Evolutionary conservation across 371 early-diverging fungal genomes (phyloP).

Genomic region (Mucor piriformis): DNA sequence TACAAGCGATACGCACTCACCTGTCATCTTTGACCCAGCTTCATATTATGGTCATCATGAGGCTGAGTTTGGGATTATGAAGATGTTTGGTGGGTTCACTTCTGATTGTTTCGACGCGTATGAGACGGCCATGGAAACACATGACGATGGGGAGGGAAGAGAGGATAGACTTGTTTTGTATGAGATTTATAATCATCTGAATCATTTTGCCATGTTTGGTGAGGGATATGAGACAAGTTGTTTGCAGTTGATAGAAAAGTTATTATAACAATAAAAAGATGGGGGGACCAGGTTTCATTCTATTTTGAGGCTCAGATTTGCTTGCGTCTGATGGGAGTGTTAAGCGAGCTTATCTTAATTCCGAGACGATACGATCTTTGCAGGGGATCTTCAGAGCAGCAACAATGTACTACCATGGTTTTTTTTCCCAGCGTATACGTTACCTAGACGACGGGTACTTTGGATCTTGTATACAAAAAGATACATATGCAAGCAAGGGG

Average conservation of each 20-base stretch:
- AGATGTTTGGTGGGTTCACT: slow-evolving; percentile 38
- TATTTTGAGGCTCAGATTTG: no score
- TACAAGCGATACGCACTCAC: slow-evolving; percentile 3
- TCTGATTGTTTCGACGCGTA: slow-evolving; percentile 20
- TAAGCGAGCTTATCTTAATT: no score
- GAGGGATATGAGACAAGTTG: slow-evolving; percentile 28
- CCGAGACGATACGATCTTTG: no score
- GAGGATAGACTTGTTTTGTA: slow-evolving; percentile 26
- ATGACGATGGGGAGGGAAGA: slow-evolving; percentile 3
- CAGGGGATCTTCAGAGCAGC: no score
- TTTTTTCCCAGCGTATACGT: no score
- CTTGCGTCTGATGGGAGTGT: no score
- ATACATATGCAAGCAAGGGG: no score
- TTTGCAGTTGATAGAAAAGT: slow-evolving; percentile 23
- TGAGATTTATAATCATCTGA: slow-evolving; percentile 40
- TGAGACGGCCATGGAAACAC: slow-evolving; percentile 2
- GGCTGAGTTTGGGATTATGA: slow-evolving; percentile 42
- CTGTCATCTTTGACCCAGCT: slow-evolving; percentile 41
- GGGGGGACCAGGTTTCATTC: no score
- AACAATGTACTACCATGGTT: no score
- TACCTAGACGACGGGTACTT: no score
- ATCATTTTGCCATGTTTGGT: slow-evolving; percentile 45
- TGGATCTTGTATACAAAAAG: no score
- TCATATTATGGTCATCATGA: slow-evolving; percentile 40
- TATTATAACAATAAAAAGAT: slow-evolving; percentile 12